Evolutionary conservation across 2,329 filamentous ascomycete genomes (phyloP), one percentile per base, ranked within the genome.

Genomic region (Tolypocladium sp.): DNA sequence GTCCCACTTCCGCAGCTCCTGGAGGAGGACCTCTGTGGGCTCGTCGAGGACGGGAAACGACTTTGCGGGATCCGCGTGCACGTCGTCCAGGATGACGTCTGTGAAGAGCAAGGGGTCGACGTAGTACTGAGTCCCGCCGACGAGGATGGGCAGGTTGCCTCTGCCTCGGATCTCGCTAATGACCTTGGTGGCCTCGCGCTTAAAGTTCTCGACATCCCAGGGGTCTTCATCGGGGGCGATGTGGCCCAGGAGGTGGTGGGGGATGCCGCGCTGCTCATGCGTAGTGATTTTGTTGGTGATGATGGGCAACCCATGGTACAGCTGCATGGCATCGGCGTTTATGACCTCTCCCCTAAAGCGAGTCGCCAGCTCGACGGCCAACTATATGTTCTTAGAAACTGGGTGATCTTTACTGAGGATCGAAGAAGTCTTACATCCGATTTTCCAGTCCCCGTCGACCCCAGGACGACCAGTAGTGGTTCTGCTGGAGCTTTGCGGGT

Each of bases 251-350:
- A 99, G 78, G 72, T 99, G 93, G 70, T 99, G 94, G 4, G 89
- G 88, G 13, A 99, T 80, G 12, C 88, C 90, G 61, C 88, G 83
- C 67, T 86, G 87, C 71, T 97, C 93, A 25, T 85, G 80, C 1
- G 70, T 57, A 0, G 90, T 84, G 60, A 97, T 89, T 71, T 97
- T 96, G 73, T 99, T 99, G 33, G 94, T 99, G 66, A 97, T 93
- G 63, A 97, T 88, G 6, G 94, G 92, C 51, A 99, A 78, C 3
- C 94, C 94, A 57, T 84, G 82, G 73, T 99, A 99, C 76, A 99
- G 86, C 72, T 99, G 94, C 92, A 99, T 96, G 44, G 94, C 94
- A 79, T 99, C 94, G 54, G 91, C 91, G 70, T 99, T 99, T 76
- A 99, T 92, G 57, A 99, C 84, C 73, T 99, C 94, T 69, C 95